Conservation (phyloP, 1,284 basidiomycete species). For the Ceratobasidium sp. region DNA sequence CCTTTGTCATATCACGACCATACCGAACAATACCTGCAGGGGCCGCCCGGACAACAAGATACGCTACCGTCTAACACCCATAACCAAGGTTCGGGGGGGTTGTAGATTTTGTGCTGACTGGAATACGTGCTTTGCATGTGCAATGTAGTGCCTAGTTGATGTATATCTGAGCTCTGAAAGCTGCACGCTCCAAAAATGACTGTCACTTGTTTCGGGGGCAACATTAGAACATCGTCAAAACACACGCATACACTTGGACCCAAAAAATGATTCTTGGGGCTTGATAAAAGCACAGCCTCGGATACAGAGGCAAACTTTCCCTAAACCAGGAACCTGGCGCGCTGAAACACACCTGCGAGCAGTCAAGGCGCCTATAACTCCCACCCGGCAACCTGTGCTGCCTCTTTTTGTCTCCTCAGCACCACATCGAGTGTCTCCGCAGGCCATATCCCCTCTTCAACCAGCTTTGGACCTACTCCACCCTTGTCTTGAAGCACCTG, state of each 20-base stretch:
- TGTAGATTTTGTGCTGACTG: neutral
- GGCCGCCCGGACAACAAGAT: neutral
- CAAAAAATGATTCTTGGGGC: neutral
- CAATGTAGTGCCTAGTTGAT: neutral
- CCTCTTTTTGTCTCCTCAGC: conserved; percentile 21
- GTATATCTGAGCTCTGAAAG: neutral
- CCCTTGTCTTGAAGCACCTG: conserved; percentile 68
- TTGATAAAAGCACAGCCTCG: neutral
- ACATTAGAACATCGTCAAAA: neutral
- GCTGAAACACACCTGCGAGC: neutral
- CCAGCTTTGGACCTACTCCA: conserved; percentile 50
- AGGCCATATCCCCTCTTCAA: conserved; percentile 26
- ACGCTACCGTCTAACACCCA: neutral
- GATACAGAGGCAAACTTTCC: neutral
- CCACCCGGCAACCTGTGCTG: conserved; percentile 10
- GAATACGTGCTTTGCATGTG: neutral
- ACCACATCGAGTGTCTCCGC: conserved; percentile 17
- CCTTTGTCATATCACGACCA: conserved; percentile 3
- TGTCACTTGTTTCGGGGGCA: neutral
- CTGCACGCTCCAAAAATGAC: neutral
- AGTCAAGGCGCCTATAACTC: conserved; percentile 13
- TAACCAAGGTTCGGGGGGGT: neutral
- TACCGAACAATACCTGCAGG: neutral
- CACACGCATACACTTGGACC: neutral
- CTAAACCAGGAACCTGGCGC: neutral